Evolutionary conservation across 345 rosid species (phyloP).

Genomic region (Gossypioides kirkii): DNA sequence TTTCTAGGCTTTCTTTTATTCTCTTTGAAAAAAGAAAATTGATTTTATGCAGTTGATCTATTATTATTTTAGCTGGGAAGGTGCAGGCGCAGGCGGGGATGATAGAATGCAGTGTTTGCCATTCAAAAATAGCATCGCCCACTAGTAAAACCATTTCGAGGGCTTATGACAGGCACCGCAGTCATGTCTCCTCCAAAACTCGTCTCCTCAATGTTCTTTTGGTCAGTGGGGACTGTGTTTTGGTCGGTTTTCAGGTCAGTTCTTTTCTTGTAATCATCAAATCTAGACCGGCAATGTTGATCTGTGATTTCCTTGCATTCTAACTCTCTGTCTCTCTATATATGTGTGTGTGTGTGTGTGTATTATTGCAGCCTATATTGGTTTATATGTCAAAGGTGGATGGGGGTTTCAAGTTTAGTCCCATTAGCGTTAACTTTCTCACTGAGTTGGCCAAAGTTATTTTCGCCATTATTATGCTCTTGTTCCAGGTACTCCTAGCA

Average conservation of each 20-base stretch:
- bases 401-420: conserved; percentile 84
- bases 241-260: conserved; percentile 80
- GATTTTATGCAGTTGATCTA: neutral
- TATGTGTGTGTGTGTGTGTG: neutral
- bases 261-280: neutral
- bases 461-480: conserved; percentile 81
- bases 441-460: conserved; percentile 74
- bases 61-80: neutral
- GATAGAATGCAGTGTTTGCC: conserved; percentile 86
- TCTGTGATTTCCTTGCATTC: neutral
- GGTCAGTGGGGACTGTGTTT: conserved; percentile 86
- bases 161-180: conserved; percentile 48
- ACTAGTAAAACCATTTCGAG: conserved; percentile 46
- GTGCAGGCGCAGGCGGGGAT: conserved; percentile 18
- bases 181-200: conserved; percentile 61
- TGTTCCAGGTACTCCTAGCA: conserved; percentile 52
- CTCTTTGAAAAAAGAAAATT: neutral
- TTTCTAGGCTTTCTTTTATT: neutral
- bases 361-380: conserved; percentile 64
- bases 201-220: conserved; percentile 60
- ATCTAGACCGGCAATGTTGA: neutral
- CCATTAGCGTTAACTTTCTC: conserved; percentile 87
- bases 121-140: conserved; percentile 63
- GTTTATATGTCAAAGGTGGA: conserved; percentile 94
- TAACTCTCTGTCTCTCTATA: neutral